Conservation (phyloP, 1,284 basidiomycete species). For the Ceratobasidium sp. region DNA sequence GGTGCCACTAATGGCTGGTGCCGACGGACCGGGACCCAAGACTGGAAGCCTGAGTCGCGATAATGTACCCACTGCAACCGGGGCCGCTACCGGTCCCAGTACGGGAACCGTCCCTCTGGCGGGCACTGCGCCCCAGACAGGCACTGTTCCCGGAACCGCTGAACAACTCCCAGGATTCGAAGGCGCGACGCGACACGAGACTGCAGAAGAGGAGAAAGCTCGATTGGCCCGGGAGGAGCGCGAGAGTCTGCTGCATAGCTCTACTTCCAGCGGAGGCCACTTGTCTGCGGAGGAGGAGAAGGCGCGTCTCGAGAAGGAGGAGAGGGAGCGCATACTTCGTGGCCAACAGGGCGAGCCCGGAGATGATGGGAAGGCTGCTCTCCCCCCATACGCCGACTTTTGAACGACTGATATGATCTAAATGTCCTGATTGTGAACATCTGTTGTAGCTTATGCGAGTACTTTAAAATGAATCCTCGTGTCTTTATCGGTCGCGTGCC, state of each 20-base stretch:
- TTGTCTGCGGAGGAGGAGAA: conserved; percentile 57
- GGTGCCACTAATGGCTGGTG: conserved; percentile 63
- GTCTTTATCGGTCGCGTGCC: background rate
- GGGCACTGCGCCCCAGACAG: conserved; percentile 41
- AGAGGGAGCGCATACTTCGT: conserved; percentile 39
- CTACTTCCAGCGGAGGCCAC: conserved; percentile 41
- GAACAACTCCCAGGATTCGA: conserved; percentile 57
- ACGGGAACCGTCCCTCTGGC: conserved; percentile 20
- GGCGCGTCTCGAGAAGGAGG: conserved; percentile 45
- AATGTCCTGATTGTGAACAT: conserved; percentile 26
- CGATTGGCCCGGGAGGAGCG: conserved; percentile 48
- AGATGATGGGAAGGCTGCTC: conserved; percentile 47
- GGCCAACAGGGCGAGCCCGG: conserved; percentile 43
- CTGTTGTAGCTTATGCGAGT: conserved; percentile 16
- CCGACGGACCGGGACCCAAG: conserved; percentile 68
- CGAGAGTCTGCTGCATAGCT: conserved; percentile 45
- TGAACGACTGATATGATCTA: conserved; percentile 4
- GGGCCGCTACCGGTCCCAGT: background rate
- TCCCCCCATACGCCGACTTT: conserved; percentile 39
- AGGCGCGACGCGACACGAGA: conserved; percentile 52
- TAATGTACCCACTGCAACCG: conserved; percentile 19
- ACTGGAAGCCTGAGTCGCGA: conserved; percentile 58
- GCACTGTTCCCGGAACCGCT: background rate
- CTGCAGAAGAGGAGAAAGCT: conserved; percentile 55
- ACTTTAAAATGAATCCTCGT: conserved; percentile 10